Conservation (phyloP, 1,284 basidiomycete genomes). For the Pseudozyma flocculosa region DNA sequence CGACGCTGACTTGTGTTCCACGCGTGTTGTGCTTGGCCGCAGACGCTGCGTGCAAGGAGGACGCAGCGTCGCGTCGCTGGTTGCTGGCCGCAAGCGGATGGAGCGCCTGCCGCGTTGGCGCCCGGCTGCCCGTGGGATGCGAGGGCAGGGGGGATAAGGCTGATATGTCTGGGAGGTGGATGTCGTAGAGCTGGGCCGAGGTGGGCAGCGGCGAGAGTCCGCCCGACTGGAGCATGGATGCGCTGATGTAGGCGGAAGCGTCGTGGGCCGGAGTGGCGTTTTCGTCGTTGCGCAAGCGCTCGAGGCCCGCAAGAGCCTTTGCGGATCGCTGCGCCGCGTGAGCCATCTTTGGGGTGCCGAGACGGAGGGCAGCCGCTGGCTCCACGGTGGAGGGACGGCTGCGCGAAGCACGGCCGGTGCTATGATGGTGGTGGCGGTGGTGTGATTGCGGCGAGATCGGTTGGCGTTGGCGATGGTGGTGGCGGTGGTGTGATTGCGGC, state of each 20-base stretch:
- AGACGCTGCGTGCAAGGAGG: no score
- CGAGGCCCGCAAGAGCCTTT: no score
- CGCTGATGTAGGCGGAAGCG: neutral
- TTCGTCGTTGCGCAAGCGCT: neutral
- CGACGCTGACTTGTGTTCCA: neutral
- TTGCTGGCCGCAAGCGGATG: slow-evolving; percentile 2
- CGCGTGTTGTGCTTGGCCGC: neutral
- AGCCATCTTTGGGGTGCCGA: no score
- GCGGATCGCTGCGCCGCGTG: no score
- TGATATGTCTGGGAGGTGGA: neutral
- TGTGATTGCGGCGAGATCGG: no score
- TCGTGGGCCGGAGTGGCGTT: neutral
- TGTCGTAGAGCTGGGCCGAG: neutral
- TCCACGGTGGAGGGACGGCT: no score
- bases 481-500: no score
- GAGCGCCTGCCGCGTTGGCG: neutral
- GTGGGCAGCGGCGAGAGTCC: neutral
- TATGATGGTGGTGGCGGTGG: no score
- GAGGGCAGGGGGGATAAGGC: neutral
- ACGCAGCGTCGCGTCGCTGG: slow-evolving; percentile 11
- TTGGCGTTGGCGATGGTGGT: no score
- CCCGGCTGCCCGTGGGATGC: neutral
- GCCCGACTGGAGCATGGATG: neutral
- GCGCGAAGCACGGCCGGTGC: no score
- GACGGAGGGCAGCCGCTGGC: no score